phyloP scores from a whole-genome alignment of 2,329 filamentous ascomycete species.

The Apiospora aurea region DNA sequence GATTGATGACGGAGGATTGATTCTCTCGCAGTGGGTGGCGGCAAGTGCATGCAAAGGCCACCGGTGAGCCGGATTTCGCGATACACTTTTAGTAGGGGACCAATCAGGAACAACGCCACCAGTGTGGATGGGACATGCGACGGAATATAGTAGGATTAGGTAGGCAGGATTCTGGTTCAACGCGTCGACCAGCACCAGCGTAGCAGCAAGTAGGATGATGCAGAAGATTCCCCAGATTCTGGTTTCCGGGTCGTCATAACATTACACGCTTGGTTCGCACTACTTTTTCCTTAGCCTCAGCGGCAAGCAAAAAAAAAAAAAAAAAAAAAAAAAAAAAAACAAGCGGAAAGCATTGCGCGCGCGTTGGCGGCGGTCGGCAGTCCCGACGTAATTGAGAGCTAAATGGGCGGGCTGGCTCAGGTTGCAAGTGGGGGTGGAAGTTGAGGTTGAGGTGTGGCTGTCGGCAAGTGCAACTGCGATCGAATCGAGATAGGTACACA shows the following conservation, averaged over 20 bases:
- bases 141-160: neutral
- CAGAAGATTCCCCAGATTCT: neutral
- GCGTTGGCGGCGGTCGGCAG: neutral
- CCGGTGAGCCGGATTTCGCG: neutral
- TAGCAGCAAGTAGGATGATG: neutral
- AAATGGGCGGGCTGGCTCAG: neutral
- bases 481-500: neutral
- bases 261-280: neutral
- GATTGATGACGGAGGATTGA: neutral
- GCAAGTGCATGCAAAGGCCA: neutral
- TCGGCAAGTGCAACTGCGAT: neutral
- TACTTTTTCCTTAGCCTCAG: neutral
- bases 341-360: neutral
- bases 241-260: neutral
- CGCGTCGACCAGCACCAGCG: too few species aligned
- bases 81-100: neutral
- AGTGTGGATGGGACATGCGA: neutral
- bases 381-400: neutral
- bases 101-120: neutral
- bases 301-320: neutral
- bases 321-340: slow-evolving; percentile 19
- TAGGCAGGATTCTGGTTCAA: neutral
- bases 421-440: neutral
- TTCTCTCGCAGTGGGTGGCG: neutral
- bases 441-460: neutral